Percentiles rank a stretch among this genome's conserved stretches.
These are phyloP conservation scores for Aspergillus diversus DNA, from an alignment of 495 filamentous ascomycete species.

Conservation along the genomic window DNA sequence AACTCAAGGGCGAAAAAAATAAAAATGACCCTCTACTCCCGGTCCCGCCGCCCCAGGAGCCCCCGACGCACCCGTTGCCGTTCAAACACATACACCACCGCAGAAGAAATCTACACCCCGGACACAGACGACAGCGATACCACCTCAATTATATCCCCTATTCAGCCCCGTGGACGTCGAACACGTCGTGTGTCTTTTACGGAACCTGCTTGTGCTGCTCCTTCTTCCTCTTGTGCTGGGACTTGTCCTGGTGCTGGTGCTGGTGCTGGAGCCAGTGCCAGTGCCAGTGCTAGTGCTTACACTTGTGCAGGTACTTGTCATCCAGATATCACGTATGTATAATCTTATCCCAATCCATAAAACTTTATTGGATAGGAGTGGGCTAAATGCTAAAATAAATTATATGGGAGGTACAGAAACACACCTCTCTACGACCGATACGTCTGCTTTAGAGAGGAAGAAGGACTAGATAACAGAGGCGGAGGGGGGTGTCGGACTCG, in stretches of 20 bases:
- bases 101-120: slow-evolving; percentile 4
- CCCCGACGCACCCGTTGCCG: not conserved
- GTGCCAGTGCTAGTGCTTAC: not conserved
- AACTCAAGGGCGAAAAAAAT: not conserved
- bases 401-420: not conserved
- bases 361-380: not conserved
- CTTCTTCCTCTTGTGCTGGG: not conserved
- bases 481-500: not conserved
- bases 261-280: not conserved
- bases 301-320: not conserved
- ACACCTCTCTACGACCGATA: not conserved
- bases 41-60: not conserved
- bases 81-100: not conserved
- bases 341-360: not conserved
- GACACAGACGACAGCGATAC: slow-evolving; percentile 7
- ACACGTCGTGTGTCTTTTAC: not conserved
- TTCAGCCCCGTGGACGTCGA: too few species aligned
- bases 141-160: not conserved
- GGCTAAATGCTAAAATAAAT: not conserved
- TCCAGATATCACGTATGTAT: not conserved
- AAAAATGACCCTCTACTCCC: not conserved
- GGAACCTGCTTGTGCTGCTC: not conserved
- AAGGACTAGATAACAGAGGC: not conserved
- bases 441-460: not conserved
- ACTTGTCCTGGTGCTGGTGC: not conserved